Base-by-base conservation (phyloP, 2,329 filamentous ascomycete genomes). In the Podosphaera aphanis region DNA sequence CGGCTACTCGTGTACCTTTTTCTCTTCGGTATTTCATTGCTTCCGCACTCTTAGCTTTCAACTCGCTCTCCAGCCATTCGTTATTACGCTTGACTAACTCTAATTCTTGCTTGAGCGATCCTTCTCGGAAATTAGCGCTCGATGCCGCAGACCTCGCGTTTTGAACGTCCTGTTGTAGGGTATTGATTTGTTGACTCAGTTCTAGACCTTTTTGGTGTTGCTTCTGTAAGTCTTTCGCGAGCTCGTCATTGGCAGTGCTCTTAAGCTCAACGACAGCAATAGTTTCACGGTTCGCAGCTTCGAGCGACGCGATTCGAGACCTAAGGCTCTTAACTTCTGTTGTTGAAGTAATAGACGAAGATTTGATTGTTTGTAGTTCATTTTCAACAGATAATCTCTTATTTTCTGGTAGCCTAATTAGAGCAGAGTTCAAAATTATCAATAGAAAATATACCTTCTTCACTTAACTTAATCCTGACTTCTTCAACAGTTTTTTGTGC, bases 11-110 rank as follows among this genome's bases (percentile, higher is more conserved):
- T 1, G 84, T 79, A 50, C 83, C 83, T 68, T 94, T 95, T 59
- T 98, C 90, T 59, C 93, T 95, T 51, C 90, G 77, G 62, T 82
- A 88, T 57, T 86, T 93, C 52, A 88, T 73, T 42, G 84, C 77
- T 59, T 98, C 90, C 7, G 78, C 74, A 50, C 74, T 79, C 64
- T 93, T 93, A 0, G 83, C 86, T 65, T 93, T 88, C 19, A 95
- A 71, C 61, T 98, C 90, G 37, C 71, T 77, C 57, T 94, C 84
- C 47, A 90, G 79, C 82, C 85, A 98, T 55, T 95, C 88, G 52
- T 83, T 83, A 64, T 85, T 93, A 56, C 80, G 81, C 59, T 84
- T 85, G 16, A 88, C 75, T 47, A 92, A 69, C 37, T 93, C 84
- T 31, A 95, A 70, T 60, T 95, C 86, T 60, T 94, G 86, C 61